Conservation (phyloP, 2,329 filamentous ascomycete genomes). For the Botrytis paeoniae region DNA sequence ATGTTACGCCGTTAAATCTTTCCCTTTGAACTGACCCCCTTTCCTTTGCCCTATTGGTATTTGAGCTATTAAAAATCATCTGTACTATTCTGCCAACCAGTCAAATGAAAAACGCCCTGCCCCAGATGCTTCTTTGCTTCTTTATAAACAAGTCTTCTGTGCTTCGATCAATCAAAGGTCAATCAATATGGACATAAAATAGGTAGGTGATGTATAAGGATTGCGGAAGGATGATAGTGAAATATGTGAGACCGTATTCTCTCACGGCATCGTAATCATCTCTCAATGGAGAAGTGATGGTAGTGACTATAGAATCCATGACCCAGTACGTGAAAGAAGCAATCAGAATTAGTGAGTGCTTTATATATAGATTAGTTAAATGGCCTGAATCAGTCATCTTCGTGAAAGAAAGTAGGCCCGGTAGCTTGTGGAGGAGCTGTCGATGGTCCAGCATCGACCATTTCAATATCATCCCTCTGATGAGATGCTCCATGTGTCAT, state of each 20-base stretch:
- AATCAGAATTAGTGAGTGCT: background rate
- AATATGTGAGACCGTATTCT: background rate
- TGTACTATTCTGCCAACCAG: constrained; percentile 7
- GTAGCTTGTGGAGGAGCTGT: constrained; percentile 34
- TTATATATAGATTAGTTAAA: background rate
- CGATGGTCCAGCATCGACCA: constrained; percentile 34
- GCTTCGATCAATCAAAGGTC: constrained; percentile 1
- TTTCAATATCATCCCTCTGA: constrained; percentile 32
- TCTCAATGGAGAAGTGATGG: background rate
- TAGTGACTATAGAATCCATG: background rate
- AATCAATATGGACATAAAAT: constrained; percentile 11
- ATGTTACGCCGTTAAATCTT: constrained; percentile 9
- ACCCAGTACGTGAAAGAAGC: background rate
- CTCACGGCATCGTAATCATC: background rate
- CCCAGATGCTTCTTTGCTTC: constrained; percentile 10
- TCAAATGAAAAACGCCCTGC: constrained; percentile 10
- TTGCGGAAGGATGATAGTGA: background rate
- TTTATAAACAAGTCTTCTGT: constrained; percentile 13
- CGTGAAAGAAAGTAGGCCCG: constrained; percentile 36
- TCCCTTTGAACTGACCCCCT: background rate
- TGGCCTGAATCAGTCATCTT: constrained; percentile 28
- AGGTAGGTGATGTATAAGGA: background rate
- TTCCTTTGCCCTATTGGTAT: background rate
- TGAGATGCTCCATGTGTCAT: constrained; percentile 24
- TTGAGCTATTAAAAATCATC: constrained; percentile 1